Conservation (phyloP, 1,139 yeast genomes). For the Tardiomyces blankii region DNA sequence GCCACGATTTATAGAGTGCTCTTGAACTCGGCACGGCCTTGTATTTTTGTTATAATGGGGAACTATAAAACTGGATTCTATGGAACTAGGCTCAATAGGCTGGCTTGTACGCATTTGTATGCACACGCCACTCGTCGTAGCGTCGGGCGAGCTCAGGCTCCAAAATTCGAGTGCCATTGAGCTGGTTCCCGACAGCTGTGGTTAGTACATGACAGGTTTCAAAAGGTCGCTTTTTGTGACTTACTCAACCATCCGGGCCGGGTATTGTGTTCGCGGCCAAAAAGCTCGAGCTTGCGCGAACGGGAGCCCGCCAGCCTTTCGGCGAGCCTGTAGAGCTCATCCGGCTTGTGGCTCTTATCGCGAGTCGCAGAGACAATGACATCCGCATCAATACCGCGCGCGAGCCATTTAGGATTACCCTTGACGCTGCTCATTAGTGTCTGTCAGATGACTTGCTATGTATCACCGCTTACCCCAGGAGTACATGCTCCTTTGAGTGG, state of each 20-base stretch:
- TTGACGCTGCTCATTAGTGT: conserved; percentile 32
- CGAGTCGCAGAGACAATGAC: conserved; percentile 72
- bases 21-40: too few relatives aligned
- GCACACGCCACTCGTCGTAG: conserved; percentile 9
- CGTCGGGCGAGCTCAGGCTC: conserved; percentile 41
- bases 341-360: conserved; percentile 87
- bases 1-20: too few relatives aligned
- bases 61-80: too few relatives aligned
- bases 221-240: neutral
- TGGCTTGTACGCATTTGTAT: neutral
- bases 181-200: conserved; percentile 64
- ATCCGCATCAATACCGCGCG: conserved; percentile 56
- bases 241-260: conserved; percentile 76
- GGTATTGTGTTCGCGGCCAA: conserved; percentile 77
- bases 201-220: neutral
- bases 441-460: neutral
- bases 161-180: conserved; percentile 45
- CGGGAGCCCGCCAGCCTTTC: conserved; percentile 72
- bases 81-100: too few relatives aligned
- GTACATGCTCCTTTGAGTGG: conserved; percentile 84
- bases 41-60: too few relatives aligned
- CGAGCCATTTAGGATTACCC: conserved; percentile 71
- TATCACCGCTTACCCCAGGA: conserved; percentile 44
- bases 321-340: conserved; percentile 72
- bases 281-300: conserved; percentile 73